Conservation (phyloP, 345 rosid species). For the Anastatica hierochuntica region DNA sequence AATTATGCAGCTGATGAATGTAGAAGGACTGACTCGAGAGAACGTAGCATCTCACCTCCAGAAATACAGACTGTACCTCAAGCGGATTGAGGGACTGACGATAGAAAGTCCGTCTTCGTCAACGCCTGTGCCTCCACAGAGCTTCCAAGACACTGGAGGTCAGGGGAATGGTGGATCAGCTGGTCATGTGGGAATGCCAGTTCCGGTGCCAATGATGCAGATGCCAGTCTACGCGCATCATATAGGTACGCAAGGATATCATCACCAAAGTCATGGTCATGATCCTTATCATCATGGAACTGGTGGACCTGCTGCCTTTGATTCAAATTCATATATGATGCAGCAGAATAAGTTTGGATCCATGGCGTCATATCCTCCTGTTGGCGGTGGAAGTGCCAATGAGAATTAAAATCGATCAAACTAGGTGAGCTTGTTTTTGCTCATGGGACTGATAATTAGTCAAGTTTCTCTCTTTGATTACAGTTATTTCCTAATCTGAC, state of each 20-base stretch:
- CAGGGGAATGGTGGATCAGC: too few species aligned
- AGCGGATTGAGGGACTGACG: conserved; percentile 75
- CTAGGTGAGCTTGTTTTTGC: too few species aligned
- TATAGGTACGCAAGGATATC: conserved; percentile 48
- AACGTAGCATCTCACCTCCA: conserved; percentile 96
- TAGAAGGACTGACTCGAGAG: conserved; percentile 85
- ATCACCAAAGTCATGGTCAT: conserved; percentile 25
- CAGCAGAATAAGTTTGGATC: conserved; percentile 64
- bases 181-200: too few species aligned
- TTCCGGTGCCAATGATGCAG: too few species aligned
- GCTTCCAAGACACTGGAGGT: conserved; percentile 56
- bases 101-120: conserved; percentile 58
- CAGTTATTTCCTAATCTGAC: conserved; percentile 13
- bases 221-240: conserved; percentile 61
- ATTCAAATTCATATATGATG: conserved; percentile 44
- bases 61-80: conserved; percentile 80
- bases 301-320: conserved; percentile 39
- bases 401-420: conserved; percentile 34
- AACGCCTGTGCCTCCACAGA: conserved; percentile 62
- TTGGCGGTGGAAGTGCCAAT: conserved; percentile 42
- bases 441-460: conserved; percentile 14
- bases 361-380: conserved; percentile 39
- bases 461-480: conserved; percentile 10
- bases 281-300: too few species aligned
- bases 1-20: conserved; percentile 98